Conservation (phyloP, 352 stramenopile genomes). For the Pythium dissimile region DNA sequence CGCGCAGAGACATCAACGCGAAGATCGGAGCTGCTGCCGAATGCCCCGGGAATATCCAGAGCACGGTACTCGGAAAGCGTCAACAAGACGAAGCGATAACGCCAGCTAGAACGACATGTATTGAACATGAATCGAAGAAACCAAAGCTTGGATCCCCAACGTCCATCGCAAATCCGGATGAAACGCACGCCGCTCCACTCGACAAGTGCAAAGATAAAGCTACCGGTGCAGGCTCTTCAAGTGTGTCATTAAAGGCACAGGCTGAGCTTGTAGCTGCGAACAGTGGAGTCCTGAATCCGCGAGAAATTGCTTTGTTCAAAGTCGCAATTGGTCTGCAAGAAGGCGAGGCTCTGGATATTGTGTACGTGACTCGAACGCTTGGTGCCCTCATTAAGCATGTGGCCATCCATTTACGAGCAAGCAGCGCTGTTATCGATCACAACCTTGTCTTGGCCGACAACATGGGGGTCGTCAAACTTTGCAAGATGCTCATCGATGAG, state of each 20-base stretch:
- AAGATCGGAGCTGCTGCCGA: no score
- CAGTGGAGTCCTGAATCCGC: background rate
- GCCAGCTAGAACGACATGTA: no score
- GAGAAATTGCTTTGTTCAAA: conserved; percentile 27
- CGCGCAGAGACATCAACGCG: no score
- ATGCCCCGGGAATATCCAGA: no score
- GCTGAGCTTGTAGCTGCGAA: background rate
- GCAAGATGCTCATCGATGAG: conserved; percentile 4
- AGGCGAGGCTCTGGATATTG: conserved; percentile 25
- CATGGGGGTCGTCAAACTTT: background rate
- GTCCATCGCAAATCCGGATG: no score
- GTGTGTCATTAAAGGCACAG: no score
- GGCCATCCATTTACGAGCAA: conserved; percentile 15
- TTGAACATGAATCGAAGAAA: no score
- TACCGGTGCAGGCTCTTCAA: no score
- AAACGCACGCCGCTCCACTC: no score
- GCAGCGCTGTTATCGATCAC: background rate
- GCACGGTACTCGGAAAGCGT: background rate
- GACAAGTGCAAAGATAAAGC: no score
- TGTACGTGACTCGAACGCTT: conserved; percentile 35
- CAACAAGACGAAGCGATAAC: background rate
- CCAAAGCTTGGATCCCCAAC: no score
- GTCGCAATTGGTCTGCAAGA: conserved; percentile 20
- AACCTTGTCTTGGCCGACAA: background rate
- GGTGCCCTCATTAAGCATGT: conserved; percentile 26